phyloP scores from a whole-genome alignment of 768 basidiomycete species.

The Tricholoma furcatifolium region DNA sequence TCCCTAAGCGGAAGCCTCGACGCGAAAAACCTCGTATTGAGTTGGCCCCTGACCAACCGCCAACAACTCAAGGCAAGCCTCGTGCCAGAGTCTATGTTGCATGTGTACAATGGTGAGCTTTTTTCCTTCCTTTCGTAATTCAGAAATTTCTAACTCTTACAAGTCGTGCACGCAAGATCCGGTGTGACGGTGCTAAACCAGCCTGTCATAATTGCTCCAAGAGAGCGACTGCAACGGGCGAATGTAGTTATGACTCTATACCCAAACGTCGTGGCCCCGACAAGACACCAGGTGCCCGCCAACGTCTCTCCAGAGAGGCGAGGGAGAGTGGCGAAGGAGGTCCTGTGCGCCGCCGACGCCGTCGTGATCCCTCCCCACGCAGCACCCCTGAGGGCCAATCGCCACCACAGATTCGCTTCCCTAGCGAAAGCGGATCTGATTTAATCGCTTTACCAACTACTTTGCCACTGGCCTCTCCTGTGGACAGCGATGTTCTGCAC shows the following conservation, averaged over 20 bases:
- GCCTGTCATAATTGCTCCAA: conserved; percentile 71
- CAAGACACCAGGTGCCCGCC: conserved; percentile 75
- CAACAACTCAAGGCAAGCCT: conserved; percentile 78
- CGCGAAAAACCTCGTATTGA: conserved; percentile 61
- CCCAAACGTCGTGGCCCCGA: conserved; percentile 84
- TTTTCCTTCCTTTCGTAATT: conserved; percentile 6
- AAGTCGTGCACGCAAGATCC: conserved; percentile 77
- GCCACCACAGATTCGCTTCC: background rate
- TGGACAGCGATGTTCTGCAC: conserved; percentile 10
- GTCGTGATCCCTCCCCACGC: conserved; percentile 18
- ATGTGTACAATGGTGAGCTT: conserved; percentile 69
- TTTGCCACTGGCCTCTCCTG: conserved; percentile 11
- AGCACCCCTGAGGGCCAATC: conserved; percentile 8
- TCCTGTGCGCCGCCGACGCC: conserved; percentile 35
- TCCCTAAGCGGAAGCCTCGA: conserved; percentile 40
- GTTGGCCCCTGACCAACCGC: conserved; percentile 73
- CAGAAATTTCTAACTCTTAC: background rate
- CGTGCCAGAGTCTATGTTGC: conserved; percentile 77
- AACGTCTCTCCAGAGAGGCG: conserved; percentile 49
- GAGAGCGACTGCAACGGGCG: conserved; percentile 39
- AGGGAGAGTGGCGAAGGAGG: conserved; percentile 32
- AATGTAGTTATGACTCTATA: conserved; percentile 66
- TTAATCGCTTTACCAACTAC: background rate
- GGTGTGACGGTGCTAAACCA: conserved; percentile 81
- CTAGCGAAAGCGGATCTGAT: conserved; percentile 8